Conservation (phyloP, 2,329 filamentous ascomycete species). For the Plectosphaerella plurivora region DNA sequence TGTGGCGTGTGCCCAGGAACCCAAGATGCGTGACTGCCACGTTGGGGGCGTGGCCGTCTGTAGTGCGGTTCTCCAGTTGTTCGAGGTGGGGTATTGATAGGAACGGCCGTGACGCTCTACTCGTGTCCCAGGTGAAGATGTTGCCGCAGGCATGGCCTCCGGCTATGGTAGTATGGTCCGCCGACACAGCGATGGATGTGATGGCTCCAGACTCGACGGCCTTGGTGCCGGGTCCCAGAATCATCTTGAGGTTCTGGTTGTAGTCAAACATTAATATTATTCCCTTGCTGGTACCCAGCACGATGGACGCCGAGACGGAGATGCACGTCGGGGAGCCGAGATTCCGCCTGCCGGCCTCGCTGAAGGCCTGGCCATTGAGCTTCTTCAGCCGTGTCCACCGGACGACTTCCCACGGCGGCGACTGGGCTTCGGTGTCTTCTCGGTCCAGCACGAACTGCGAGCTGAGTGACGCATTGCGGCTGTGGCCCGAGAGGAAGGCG, state of each 20-base stretch:
- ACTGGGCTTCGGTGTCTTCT: conserved; percentile 63
- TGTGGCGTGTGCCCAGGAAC: conserved; percentile 89
- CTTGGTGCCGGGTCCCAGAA: conserved; percentile 90
- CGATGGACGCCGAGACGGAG: conserved; percentile 81
- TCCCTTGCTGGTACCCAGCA: conserved; percentile 89
- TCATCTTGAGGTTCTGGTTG: conserved; percentile 88
- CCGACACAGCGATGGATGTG: conserved; percentile 83
- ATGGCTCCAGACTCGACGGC: conserved; percentile 88
- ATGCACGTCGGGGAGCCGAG: conserved; percentile 91
- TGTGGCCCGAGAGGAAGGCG: conserved; percentile 71
- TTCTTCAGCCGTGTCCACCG: conserved; percentile 93
- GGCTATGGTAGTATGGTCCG: conserved; percentile 88
- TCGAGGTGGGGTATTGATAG: conserved; percentile 79
- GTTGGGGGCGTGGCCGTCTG: conserved; percentile 77
- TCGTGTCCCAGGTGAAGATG: conserved; percentile 96
- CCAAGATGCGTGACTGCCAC: conserved; percentile 84
- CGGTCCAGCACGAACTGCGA: conserved; percentile 63
- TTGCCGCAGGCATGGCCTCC: conserved; percentile 84
- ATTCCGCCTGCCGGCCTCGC: conserved; percentile 84
- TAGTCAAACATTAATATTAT: conserved; percentile 96
- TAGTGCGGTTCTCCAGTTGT: conserved; percentile 59
- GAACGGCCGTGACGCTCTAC: conserved; percentile 78
- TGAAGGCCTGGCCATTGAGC: conserved; percentile 84
- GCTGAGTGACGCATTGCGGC: conserved; percentile 72
- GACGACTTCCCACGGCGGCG: conserved; percentile 93